phyloP scores from a whole-genome alignment of 2,329 filamentous ascomycete genomes.

The Thielaviopsis euricoi region DNA sequence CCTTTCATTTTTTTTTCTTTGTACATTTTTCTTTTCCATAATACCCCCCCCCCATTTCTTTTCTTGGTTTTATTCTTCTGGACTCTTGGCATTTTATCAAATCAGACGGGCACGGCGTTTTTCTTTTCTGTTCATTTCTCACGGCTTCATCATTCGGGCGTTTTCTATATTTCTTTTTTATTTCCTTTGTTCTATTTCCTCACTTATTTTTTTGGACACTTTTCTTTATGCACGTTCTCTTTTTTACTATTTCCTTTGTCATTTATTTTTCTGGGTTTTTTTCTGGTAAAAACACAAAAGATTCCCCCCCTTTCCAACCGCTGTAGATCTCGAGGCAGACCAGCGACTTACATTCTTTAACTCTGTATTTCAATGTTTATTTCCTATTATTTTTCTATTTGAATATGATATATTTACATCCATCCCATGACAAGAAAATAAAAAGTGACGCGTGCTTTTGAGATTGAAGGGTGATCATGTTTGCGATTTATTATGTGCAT shows the following conservation, averaged over 20 bases:
- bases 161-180: background rate
- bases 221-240: background rate
- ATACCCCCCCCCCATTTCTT: background rate
- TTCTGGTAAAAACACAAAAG: background rate
- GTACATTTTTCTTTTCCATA: background rate
- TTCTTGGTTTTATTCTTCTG: slow-evolving; percentile 5
- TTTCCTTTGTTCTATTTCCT: background rate
- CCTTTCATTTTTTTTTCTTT: background rate
- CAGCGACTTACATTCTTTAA: background rate
- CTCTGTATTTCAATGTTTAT: background rate
- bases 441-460: background rate
- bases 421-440: no score
- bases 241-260: background rate
- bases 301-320: background rate
- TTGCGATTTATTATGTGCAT: no score
- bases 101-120: slow-evolving; percentile 1
- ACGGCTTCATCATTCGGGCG: background rate
- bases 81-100: slow-evolving; percentile 7
- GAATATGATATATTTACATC: no score
- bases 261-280: background rate
- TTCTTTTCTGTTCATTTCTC: background rate
- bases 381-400: background rate
- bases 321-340: background rate
- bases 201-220: background rate
- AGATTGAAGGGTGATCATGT: no score